phyloP scores from a whole-genome alignment of 148 eudicot genomes.

The Hydrangea macrophylla region DNA sequence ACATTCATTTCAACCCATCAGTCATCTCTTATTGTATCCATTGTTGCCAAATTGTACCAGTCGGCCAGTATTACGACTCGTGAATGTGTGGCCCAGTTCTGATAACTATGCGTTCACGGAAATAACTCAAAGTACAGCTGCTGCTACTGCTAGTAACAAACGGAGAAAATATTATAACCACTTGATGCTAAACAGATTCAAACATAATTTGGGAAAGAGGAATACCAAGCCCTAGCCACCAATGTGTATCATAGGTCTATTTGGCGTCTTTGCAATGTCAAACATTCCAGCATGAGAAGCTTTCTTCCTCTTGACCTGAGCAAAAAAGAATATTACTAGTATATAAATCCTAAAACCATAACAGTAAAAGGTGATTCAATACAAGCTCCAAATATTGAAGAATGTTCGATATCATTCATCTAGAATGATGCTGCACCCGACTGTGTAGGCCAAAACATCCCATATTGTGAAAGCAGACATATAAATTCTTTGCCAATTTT shows the following conservation, averaged over 20 bases:
- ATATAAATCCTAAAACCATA: background rate
- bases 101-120: background rate
- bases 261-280: conserved; percentile 83
- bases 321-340: background rate
- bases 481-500: background rate
- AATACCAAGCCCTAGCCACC: conserved; percentile 61
- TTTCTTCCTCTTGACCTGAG: conserved; percentile 85
- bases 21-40: too few relatives aligned
- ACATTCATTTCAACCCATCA: background rate
- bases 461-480: background rate
- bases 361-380: background rate
- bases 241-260: conserved; percentile 97
- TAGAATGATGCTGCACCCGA: background rate
- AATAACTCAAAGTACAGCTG: background rate
- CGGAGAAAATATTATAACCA: background rate
- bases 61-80: background rate
- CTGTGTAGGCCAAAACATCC: background rate
- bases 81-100: background rate
- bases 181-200: background rate
- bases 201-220: conserved; percentile 3
- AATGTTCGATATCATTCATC: background rate
- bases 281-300: conserved; percentile 98
- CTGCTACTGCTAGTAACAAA: background rate
- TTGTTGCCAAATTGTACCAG: background rate
- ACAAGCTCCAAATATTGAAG: background rate